Evolutionary conservation across 257 asterid species (phyloP).

Genomic region (Solanum medicagineum): DNA sequence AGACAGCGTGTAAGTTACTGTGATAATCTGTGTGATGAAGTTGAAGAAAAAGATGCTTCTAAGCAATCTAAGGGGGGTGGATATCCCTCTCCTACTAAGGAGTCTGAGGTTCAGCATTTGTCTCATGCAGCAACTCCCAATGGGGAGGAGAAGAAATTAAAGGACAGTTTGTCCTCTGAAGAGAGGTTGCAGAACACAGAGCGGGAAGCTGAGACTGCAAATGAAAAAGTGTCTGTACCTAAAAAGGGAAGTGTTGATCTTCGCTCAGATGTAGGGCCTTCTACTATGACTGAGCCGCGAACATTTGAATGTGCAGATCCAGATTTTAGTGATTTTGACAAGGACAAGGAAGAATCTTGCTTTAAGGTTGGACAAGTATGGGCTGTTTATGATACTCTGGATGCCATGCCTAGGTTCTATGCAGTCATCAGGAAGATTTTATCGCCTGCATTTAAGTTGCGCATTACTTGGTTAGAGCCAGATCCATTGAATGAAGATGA

Average conservation of each 20-base stretch:
- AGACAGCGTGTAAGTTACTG: conserved; percentile 19
- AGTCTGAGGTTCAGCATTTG: neutral
- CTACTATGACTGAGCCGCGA: conserved; percentile 1
- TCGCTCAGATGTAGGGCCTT: neutral
- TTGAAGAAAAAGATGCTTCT: conserved; percentile 7
- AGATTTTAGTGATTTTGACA: conserved; percentile 42
- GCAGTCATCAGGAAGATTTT: conserved; percentile 22
- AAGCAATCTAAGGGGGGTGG: conserved; percentile 5
- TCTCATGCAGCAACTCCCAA: neutral
- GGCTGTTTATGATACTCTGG: conserved; percentile 52
- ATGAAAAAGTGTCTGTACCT: neutral
- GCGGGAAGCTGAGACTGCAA: neutral
- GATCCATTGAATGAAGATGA: conserved; percentile 25
- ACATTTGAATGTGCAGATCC: conserved; percentile 25
- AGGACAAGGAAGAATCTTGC: conserved; percentile 10
- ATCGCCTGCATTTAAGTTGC: conserved; percentile 18
- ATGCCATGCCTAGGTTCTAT: conserved; percentile 66
- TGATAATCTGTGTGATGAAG: conserved; percentile 7
- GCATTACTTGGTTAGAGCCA: conserved; percentile 54
- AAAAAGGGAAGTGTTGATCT: neutral
- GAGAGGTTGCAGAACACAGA: conserved; percentile 4
- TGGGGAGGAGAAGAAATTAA: neutral
- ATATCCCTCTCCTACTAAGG: neutral
- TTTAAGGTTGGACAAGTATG: conserved; percentile 46
- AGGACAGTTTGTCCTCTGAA: neutral